phyloP scores from a whole-genome alignment of 2,329 filamentous ascomycete species.

The Colletotrichum phormii region DNA sequence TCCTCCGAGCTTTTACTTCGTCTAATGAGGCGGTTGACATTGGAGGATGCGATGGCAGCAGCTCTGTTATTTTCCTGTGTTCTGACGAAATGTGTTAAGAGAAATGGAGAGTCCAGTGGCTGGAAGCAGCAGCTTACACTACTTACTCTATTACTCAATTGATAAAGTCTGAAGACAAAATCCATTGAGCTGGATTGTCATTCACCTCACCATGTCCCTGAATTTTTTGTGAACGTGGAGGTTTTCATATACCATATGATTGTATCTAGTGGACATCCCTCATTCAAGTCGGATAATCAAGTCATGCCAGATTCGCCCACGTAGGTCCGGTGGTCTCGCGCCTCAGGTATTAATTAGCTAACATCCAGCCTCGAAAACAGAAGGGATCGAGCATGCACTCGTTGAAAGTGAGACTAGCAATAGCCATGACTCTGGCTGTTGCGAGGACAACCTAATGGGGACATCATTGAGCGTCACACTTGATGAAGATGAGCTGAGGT shows the following conservation, averaged over 20 bases:
- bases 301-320: background rate
- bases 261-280: too few species aligned
- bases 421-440: background rate
- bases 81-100: background rate
- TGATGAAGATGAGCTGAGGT: too few species aligned
- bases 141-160: background rate
- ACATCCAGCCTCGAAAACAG: background rate
- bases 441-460: too few species aligned
- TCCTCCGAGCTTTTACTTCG: constrained; percentile 17
- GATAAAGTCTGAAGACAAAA: background rate
- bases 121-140: background rate
- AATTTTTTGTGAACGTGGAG: too few species aligned
- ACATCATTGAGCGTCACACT: too few species aligned
- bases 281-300: background rate
- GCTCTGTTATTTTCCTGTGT: background rate
- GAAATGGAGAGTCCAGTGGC: background rate
- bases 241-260: too few species aligned
- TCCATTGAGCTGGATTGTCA: too few species aligned
- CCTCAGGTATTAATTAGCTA: background rate
- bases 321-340: background rate
- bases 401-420: accelerated
- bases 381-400: background rate
- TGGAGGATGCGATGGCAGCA: constrained; percentile 3
- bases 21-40: background rate
- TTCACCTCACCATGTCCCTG: too few species aligned